These are phyloP conservation scores for Yarrowia deformans DNA, from an alignment of 805 yeast species.

Conservation along the genomic window DNA sequence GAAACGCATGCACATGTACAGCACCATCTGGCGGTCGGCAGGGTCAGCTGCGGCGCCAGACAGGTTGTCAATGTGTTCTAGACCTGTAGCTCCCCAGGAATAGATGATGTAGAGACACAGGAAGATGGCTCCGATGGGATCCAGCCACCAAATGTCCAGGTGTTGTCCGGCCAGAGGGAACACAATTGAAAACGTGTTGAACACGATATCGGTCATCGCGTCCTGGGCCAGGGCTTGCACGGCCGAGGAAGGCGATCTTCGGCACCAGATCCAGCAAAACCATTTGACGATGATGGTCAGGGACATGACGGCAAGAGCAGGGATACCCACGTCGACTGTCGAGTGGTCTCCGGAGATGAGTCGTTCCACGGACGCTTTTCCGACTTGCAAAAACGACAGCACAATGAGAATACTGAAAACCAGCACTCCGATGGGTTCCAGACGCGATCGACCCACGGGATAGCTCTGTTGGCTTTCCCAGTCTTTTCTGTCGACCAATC, in stretches of 20 bases:
- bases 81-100: slow-evolving; percentile 70
- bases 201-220: slow-evolving; percentile 77
- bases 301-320: slow-evolving; percentile 67
- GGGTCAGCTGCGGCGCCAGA: slow-evolving; percentile 75
- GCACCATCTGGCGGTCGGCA: slow-evolving; percentile 67
- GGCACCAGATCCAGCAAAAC: slow-evolving; percentile 70
- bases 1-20: slow-evolving; percentile 72
- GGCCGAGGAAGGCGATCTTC: slow-evolving; percentile 64
- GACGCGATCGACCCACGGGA: slow-evolving; percentile 75
- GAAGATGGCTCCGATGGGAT: slow-evolving; percentile 73
- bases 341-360: slow-evolving; percentile 53
- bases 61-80: slow-evolving; percentile 75
- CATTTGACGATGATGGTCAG: slow-evolving; percentile 67
- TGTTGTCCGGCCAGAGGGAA: slow-evolving; percentile 69
- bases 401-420: slow-evolving; percentile 76
- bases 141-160: slow-evolving; percentile 71
- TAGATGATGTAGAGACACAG: slow-evolving; percentile 67
- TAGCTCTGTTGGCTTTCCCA: slow-evolving; percentile 55
- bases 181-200: slow-evolving; percentile 72
- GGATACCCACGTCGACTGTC: slow-evolving; percentile 57
- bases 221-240: slow-evolving; percentile 84
- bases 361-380: slow-evolving; percentile 64
- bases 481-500: slow-evolving; percentile 52
- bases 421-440: slow-evolving; percentile 81
- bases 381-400: slow-evolving; percentile 74